Evolutionary conservation across 495 filamentous ascomycete genomes (phyloP).

Genomic region (Aspergillus asperescens): DNA sequence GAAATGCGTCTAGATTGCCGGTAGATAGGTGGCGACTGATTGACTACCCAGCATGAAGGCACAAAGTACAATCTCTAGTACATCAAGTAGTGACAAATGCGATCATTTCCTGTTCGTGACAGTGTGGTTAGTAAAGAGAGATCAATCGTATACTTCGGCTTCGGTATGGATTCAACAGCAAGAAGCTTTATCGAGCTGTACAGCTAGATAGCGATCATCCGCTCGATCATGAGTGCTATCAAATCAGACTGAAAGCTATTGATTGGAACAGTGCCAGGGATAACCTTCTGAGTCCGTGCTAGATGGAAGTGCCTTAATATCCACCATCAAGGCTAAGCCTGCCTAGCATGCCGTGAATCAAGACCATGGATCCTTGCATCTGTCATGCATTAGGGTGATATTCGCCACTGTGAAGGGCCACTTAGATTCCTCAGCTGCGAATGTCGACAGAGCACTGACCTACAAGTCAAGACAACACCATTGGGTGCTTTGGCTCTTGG

Average conservation of each 20-base stretch:
- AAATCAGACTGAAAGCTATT: not conserved
- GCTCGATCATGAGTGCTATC: not conserved
- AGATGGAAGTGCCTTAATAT: not conserved
- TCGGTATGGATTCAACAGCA: not conserved
- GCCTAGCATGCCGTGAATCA: not conserved
- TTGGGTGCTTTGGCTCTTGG: not conserved
- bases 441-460: slow-evolving; percentile 4
- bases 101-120: too few relatives aligned
- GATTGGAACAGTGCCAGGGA: not conserved
- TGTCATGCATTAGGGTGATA: slow-evolving; percentile 3
- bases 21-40: too few relatives aligned
- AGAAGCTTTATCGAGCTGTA: slow-evolving; percentile 14
- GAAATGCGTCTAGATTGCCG: too few relatives aligned
- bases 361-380: slow-evolving; percentile 4
- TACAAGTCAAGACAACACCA: slow-evolving; percentile 8
- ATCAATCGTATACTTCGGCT: not conserved
- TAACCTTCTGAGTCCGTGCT: not conserved
- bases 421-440: not conserved
- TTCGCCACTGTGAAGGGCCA: slow-evolving; percentile 1
- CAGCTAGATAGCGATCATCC: slow-evolving; percentile 13
- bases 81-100: too few relatives aligned
- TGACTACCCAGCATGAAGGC: too few relatives aligned
- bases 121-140: too few relatives aligned
- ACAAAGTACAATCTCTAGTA: too few relatives aligned
- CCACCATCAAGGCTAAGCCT: not conserved